Percentiles rank a stretch among this genome's conserved stretches.
Evolutionary conservation across 768 basidiomycete genomes (phyloP).

Genomic region (Hirschioporus abietinus): DNA sequence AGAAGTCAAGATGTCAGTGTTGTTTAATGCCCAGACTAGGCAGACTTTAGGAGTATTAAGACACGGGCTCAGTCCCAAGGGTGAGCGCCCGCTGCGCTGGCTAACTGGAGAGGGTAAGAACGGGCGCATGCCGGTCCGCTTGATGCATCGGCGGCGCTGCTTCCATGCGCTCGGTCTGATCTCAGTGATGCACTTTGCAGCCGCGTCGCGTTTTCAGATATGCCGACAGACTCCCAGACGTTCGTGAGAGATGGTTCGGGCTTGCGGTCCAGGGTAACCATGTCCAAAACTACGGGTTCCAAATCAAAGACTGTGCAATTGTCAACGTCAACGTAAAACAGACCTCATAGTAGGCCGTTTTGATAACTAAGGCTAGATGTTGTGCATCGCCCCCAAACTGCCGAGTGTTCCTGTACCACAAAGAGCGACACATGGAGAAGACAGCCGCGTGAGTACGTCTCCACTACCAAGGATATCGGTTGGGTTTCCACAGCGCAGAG

Average conservation of each 20-base stretch:
- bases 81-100: neutral
- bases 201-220: neutral
- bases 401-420: neutral
- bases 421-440: neutral
- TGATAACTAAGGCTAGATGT: neutral
- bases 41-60: neutral
- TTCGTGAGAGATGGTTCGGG: neutral
- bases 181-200: neutral
- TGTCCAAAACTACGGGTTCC: neutral
- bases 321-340: slow-evolving; percentile 1
- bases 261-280: neutral
- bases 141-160: neutral
- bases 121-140: neutral
- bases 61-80: neutral
- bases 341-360: neutral
- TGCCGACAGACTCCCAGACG: neutral
- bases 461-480: neutral
- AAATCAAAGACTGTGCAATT: neutral
- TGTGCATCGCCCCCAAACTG: neutral
- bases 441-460: neutral
- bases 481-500: neutral
- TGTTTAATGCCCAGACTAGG: neutral
- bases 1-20: neutral
- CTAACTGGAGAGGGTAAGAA: neutral
- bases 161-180: neutral